These are phyloP conservation scores for Mycena floridula DNA, from an alignment of 768 basidiomycete species.

Conservation along the genomic window DNA sequence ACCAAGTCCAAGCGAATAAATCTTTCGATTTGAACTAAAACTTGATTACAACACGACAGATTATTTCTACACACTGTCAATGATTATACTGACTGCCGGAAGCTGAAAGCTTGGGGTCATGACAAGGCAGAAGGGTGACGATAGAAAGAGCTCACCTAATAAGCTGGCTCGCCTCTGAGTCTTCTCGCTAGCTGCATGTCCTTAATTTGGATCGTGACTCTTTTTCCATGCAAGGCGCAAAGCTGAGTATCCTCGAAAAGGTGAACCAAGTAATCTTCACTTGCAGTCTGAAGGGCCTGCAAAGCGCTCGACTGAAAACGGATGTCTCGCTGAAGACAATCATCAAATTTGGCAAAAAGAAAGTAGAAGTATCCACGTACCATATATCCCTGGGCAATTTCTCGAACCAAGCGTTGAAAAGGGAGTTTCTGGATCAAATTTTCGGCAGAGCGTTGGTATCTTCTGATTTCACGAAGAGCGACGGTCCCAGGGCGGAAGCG, in stretches of 20 bases:
- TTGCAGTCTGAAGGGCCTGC: slow-evolving; percentile 77
- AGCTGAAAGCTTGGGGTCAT: too few species aligned
- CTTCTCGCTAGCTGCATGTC: slow-evolving; percentile 78
- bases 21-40: too few species aligned
- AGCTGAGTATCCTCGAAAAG: slow-evolving; percentile 43
- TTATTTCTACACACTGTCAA: too few species aligned
- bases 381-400: slow-evolving; percentile 71
- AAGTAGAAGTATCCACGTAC: slow-evolving; percentile 21
- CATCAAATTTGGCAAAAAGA: slow-evolving; percentile 32
- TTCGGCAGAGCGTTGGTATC: slow-evolving; percentile 79
- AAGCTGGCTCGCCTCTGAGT: slow-evolving; percentile 54
- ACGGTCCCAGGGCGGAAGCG: not conserved
- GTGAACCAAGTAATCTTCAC: slow-evolving; percentile 69
- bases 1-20: too few species aligned
- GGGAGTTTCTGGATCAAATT: slow-evolving; percentile 81
- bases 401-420: slow-evolving; percentile 77
- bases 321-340: slow-evolving; percentile 44
- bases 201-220: slow-evolving; percentile 80
- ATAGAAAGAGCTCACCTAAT: too few species aligned
- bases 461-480: not conserved
- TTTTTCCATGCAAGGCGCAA: slow-evolving; percentile 84
- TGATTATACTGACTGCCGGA: too few species aligned
- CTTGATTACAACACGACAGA: too few species aligned
- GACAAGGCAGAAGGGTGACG: too few species aligned
- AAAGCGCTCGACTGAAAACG: slow-evolving; percentile 81